Evolutionary conservation across 176 grass and related monocot genomes (phyloP), one percentile per base, ranked within the genome.

Genomic region (Phragmites australis): DNA sequence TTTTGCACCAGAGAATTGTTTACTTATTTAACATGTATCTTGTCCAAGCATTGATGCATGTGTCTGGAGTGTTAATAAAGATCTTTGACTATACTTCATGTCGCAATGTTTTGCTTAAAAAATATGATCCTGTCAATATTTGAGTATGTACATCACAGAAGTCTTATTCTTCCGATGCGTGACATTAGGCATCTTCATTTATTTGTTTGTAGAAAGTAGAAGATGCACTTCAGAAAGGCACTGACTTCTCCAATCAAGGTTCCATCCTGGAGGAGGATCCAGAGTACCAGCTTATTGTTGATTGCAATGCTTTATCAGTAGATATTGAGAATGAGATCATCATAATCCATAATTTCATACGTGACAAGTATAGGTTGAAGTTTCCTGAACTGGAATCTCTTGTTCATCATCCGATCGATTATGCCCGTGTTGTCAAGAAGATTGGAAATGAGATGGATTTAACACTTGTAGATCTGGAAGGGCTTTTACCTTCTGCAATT

Each of bases 261-360:
- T 82, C 78, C 78, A 87, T 89, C 29, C 76, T 97, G 23, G 88
- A 97, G 56, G 91, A 97, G 65, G 93, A 97, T 82, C 91, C 88
- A 32, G 91, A 91, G 40, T 93, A 97, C 74, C 94, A 97, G 76
- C 88, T 97, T 68, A 97, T 94, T 80, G 94, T 94, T 13, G 87
- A 94, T 79, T 94, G 89, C 80, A 97, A 97, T 82, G 68, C 91
- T 40, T 86, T 97, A 57, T 97, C 94, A 45, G 94, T 94, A 13
- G 89, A 97, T 55, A 94, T 92, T 72, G 94, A 97, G 65, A 93
- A 97, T 86, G 94, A 94, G 58, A 93, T 94, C 70, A 87, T 90
- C 67, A 97, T 97, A 87, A 94, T 97, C 17, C 94, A 97, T 75
- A 97, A 97, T 62, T 97, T 94, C 59, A 94, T 97, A 77, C 87